These are phyloP conservation scores for Peziza echinospora DNA, from an alignment of 495 filamentous ascomycete genomes.

Conservation along the genomic window DNA sequence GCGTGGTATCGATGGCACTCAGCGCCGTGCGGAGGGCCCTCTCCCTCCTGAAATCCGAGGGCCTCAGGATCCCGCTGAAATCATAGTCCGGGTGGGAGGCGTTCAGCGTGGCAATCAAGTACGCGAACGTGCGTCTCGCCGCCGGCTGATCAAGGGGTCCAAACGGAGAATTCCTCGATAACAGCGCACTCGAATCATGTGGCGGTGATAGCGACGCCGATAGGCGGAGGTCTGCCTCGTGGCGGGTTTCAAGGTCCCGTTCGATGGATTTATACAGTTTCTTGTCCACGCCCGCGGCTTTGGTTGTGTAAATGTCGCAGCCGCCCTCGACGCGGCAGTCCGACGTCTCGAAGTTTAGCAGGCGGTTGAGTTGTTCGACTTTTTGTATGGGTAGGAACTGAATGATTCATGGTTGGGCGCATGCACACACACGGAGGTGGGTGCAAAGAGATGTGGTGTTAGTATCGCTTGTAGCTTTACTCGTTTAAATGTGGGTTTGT, in stretches of 20 bases:
- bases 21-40: constrained; percentile 39
- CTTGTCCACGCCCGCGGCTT: constrained; percentile 82
- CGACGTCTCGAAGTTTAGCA: constrained; percentile 80
- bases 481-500: too few species aligned
- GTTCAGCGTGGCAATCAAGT: constrained; percentile 93
- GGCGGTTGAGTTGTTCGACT: constrained; percentile 68
- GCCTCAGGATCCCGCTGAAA: constrained; percentile 74
- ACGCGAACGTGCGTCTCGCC: constrained; percentile 79
- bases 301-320: constrained; percentile 92
- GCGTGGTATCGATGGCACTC: constrained; percentile 44
- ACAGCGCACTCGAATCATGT: constrained; percentile 29
- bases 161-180: constrained; percentile 43
- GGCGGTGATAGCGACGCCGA: constrained; percentile 44
- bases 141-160: constrained; percentile 68
- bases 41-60: constrained; percentile 70
- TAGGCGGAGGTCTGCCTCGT: constrained; percentile 64
- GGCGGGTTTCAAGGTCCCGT: constrained; percentile 63
- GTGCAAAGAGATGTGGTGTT: too few species aligned
- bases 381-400: constrained; percentile 81
- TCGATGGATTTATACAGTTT: constrained; percentile 93
- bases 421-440: too few species aligned
- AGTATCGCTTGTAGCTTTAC: too few species aligned
- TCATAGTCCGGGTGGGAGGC: constrained; percentile 94
- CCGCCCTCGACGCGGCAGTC: constrained; percentile 77
- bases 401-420: background rate